Percentiles rank a stretch among this genome's conserved stretches.
phyloP scores from a whole-genome alignment of 2,329 filamentous ascomycete species.

The Colletotrichum neosansevieriae region DNA sequence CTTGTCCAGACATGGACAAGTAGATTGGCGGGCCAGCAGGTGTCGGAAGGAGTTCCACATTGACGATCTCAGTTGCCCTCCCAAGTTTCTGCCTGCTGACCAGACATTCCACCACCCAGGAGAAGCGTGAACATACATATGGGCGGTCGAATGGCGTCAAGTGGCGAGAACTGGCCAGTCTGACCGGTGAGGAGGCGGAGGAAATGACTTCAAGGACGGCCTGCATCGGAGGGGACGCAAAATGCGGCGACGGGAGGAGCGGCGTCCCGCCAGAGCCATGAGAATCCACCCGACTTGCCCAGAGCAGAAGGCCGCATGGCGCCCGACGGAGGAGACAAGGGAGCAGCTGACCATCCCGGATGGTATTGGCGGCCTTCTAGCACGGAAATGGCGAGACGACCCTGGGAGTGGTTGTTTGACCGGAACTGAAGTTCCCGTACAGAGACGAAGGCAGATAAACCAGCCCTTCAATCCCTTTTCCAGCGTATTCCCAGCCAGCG shows the following conservation, averaged over 20 bases:
- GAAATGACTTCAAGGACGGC: constrained; percentile 9
- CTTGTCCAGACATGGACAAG: constrained; percentile 26
- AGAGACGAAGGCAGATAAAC: too few species aligned
- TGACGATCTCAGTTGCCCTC: constrained; percentile 21
- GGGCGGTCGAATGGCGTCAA: constrained; percentile 4
- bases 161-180: constrained; percentile 22
- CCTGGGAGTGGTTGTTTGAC: not conserved
- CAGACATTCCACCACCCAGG: constrained; percentile 14
- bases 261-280: constrained; percentile 34
- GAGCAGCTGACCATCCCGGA: constrained; percentile 39
- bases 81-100: not conserved
- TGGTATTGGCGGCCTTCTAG: constrained; percentile 28
- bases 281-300: constrained; percentile 30
- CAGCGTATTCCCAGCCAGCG: constrained; percentile 6
- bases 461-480: not conserved
- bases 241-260: constrained; percentile 13
- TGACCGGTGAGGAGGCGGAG: constrained; percentile 15
- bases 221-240: constrained; percentile 18
- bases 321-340: constrained; percentile 17
- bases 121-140: not conserved
- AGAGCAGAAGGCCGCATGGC: constrained; percentile 38
- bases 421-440: constrained; percentile 2
- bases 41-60: constrained; percentile 13
- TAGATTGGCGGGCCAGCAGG: constrained; percentile 8
- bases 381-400: constrained; percentile 23